A percentile compares a stretch with the other conserved stretches of the same genome.
Evolutionary conservation across 768 basidiomycete species (phyloP).

Genomic region (Naganishia kalamii): DNA sequence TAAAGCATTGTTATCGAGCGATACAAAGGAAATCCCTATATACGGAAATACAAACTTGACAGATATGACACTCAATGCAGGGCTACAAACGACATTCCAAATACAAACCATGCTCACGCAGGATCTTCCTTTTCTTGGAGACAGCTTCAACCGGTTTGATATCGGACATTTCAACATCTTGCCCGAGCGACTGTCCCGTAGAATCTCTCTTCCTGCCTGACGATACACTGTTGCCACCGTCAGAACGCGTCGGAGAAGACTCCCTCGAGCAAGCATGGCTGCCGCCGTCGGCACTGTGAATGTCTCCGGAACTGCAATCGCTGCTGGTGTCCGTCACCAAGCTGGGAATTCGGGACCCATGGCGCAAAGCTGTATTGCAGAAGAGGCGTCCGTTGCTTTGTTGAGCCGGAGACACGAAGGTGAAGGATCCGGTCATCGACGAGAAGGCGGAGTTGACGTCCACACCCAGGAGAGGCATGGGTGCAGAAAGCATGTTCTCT

Average conservation of each 20-base stretch:
- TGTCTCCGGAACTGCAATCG: slow-evolving; percentile 5
- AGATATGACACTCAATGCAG: background rate
- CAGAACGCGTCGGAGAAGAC: slow-evolving; percentile 1
- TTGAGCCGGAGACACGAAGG: slow-evolving; percentile 18
- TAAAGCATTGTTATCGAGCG: background rate
- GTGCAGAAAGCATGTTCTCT: slow-evolving; percentile 9
- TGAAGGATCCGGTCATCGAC: slow-evolving; percentile 18
- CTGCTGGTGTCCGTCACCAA: slow-evolving; percentile 6
- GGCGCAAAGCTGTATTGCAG: background rate
- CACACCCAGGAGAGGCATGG: background rate
- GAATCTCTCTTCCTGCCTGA: slow-evolving; percentile 3
- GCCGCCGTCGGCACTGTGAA: slow-evolving; percentile 1
- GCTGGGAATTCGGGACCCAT: slow-evolving; percentile 5
- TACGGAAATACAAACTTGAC: background rate
- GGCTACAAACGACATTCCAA: slow-evolving; percentile 13
- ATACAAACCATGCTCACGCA: slow-evolving; percentile 8
- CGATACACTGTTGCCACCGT: slow-evolving; percentile 3
- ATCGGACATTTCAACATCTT: slow-evolving; percentile 7
- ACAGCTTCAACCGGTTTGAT: background rate
- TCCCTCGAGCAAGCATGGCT: slow-evolving; percentile 2
- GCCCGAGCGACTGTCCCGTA: background rate
- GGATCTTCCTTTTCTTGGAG: slow-evolving; percentile 6
- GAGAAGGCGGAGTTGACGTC: slow-evolving; percentile 14
- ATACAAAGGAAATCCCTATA: background rate
- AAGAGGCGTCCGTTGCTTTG: slow-evolving; percentile 4